Evolutionary conservation across 2,329 filamentous ascomycete genomes (phyloP).

Genomic region (Metarhizium brunneum): DNA sequence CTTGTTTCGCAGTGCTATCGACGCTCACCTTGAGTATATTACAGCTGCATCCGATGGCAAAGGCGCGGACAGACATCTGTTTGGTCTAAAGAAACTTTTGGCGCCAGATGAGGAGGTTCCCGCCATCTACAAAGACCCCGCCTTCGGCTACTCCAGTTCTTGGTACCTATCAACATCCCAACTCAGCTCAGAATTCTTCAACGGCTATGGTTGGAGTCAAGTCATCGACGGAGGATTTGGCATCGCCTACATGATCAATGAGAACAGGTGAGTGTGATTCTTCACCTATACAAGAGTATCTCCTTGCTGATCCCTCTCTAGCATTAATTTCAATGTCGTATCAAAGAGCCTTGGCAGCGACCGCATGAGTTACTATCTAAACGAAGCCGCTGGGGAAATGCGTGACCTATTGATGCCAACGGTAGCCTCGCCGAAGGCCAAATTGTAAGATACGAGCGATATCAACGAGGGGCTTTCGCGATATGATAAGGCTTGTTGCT

Average conservation of each 20-base stretch:
- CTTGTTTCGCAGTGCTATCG: conserved; percentile 73
- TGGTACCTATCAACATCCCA: conserved; percentile 90
- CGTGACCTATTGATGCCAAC: conserved; percentile 77
- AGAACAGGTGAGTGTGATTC: conserved; percentile 60
- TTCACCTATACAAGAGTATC: background rate
- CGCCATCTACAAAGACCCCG: conserved; percentile 76
- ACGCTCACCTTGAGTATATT: conserved; percentile 85
- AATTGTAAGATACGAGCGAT: conserved; percentile 50
- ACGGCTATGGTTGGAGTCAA: conserved; percentile 98
- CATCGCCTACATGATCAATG: conserved; percentile 99
- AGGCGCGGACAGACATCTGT: conserved; percentile 93
- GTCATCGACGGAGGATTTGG: conserved; percentile 94
- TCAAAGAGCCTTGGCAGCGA: conserved; percentile 86
- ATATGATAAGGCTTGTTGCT: background rate
- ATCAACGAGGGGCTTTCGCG: background rate
- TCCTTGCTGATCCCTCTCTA: conserved; percentile 24
- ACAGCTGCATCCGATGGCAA: conserved; percentile 80
- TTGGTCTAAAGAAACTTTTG: conserved; percentile 87
- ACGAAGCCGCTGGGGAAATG: conserved; percentile 85
- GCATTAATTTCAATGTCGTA: conserved; percentile 96
- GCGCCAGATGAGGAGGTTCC: conserved; percentile 73
- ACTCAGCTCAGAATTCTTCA: conserved; percentile 93
- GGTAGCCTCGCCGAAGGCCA: conserved; percentile 72
- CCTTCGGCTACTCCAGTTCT: conserved; percentile 70
- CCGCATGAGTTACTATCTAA: conserved; percentile 92